A percentile compares a stretch with the other conserved stretches of the same genome.
These are phyloP conservation scores for Hyphopichia homilentoma DNA, from an alignment of 805 yeast genomes.

Conservation along the genomic window DNA sequence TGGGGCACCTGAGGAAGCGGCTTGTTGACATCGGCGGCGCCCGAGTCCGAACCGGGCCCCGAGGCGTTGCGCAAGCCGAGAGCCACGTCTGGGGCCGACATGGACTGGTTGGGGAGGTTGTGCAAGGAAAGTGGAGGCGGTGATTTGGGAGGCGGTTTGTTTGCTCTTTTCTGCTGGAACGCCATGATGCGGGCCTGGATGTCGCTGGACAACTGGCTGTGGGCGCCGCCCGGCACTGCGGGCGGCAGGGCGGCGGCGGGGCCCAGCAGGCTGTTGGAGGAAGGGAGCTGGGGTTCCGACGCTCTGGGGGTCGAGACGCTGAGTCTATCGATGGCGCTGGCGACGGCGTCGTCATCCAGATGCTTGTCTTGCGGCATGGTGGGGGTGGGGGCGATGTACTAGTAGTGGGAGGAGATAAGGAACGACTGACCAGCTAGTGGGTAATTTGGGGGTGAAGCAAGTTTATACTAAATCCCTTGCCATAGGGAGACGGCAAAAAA, in stretches of 20 bases:
- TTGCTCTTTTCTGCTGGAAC: constrained; percentile 71
- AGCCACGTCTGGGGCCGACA: neutral
- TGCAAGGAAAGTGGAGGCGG: neutral
- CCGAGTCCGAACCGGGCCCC: neutral
- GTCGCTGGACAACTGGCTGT: constrained; percentile 53
- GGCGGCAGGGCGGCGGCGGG: constrained; percentile 8
- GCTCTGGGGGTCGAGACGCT: neutral
- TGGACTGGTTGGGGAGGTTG: neutral
- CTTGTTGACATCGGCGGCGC: neutral
- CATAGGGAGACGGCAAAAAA: too few relatives aligned
- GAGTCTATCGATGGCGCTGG: constrained; percentile 2
- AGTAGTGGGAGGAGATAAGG: too few relatives aligned
- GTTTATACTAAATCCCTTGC: too few relatives aligned
- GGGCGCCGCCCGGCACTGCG: constrained; percentile 7
- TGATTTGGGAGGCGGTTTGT: constrained; percentile 5
- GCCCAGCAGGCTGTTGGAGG: neutral
- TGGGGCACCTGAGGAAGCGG: constrained; percentile 1
- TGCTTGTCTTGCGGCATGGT: too few relatives aligned
- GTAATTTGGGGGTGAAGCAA: too few relatives aligned
- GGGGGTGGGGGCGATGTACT: too few relatives aligned
- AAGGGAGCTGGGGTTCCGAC: too few relatives aligned
- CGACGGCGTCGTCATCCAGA: too few relatives aligned
- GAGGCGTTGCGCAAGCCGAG: neutral
- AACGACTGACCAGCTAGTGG: too few relatives aligned
- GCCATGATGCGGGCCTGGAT: constrained; percentile 85